Conservation (phyloP, 2,329 filamentous ascomycete genomes). For the Aschersonia sp. region DNA sequence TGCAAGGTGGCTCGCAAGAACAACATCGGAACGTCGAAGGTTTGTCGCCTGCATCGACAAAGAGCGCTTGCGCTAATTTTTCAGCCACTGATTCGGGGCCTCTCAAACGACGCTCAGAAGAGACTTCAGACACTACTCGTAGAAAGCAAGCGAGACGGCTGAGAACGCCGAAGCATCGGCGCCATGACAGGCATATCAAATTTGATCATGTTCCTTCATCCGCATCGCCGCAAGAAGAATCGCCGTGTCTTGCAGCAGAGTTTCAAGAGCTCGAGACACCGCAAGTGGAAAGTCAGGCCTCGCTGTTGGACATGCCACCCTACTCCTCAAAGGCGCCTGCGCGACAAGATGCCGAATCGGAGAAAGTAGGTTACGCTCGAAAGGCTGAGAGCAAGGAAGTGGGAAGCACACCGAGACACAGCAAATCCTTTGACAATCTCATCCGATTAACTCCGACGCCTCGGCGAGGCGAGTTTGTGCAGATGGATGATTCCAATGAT, state of each 20-base stretch:
- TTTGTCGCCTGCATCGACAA: background rate
- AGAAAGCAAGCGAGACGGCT: conserved; percentile 12
- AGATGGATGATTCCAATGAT: conserved; percentile 35
- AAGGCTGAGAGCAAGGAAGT: conserved; percentile 12
- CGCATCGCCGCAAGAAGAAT: conserved; percentile 37
- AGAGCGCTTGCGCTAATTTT: conserved; percentile 4
- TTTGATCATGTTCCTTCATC: conserved; percentile 57
- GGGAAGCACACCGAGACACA: conserved; percentile 30
- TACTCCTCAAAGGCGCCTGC: conserved; percentile 20
- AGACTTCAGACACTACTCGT: conserved; percentile 11
- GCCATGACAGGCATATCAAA: conserved; percentile 71
- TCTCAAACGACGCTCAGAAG: conserved; percentile 14
- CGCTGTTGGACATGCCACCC: conserved; percentile 55
- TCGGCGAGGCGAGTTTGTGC: conserved; percentile 35
- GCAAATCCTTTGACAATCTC: conserved; percentile 31
- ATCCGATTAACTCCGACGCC: conserved; percentile 47
- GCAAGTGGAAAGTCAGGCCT: conserved; percentile 48
- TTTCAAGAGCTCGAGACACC: conserved; percentile 66
- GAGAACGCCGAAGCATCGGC: conserved; percentile 42
- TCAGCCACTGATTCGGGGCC: conserved; percentile 8
- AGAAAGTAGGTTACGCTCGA: conserved; percentile 3
- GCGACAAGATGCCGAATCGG: conserved; percentile 6
- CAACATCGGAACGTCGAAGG: background rate
- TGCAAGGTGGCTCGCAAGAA: background rate
- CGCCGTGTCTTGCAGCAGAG: conserved; percentile 62